Percentiles rank a stretch among this genome's conserved stretches.
These are phyloP conservation scores for Suillus fuscotomentosus DNA, from an alignment of 768 basidiomycete genomes.

Conservation along the genomic window DNA sequence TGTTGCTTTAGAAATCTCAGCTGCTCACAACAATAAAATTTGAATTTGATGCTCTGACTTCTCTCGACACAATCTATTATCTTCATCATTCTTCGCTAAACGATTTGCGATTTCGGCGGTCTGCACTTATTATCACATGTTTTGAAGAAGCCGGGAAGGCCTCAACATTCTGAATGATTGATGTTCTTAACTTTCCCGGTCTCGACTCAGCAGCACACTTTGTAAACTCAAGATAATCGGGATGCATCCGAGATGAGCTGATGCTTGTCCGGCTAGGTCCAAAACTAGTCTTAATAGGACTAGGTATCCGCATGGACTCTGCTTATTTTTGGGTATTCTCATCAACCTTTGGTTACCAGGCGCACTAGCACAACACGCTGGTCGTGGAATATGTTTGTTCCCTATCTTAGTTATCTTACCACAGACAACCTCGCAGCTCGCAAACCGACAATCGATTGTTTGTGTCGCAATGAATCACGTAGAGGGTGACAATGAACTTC, in stretches of 20 bases:
- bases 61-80: too few species aligned
- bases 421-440: not conserved
- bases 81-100: too few species aligned
- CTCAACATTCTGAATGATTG: too few species aligned
- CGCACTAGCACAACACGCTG: not conserved
- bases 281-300: not conserved
- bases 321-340: not conserved
- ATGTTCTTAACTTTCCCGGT: too few species aligned
- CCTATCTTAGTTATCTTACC: not conserved
- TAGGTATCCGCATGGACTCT: not conserved
- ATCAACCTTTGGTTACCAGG: not conserved
- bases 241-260: not conserved
- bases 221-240: not conserved
- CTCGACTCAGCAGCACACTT: too few species aligned
- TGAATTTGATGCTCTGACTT: too few species aligned
- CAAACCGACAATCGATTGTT: too few species aligned
- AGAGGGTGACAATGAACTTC: conserved; percentile 15
- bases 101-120: too few species aligned
- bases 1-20: too few species aligned
- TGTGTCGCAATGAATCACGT: not conserved
- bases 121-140: too few species aligned
- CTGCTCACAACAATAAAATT: too few species aligned
- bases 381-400: not conserved
- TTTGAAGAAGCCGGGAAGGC: too few species aligned
- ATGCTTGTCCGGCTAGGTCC: not conserved